A percentile compares a stretch with the other conserved stretches of the same genome.
Conservation (phyloP, 2,329 filamentous ascomycete genomes). For the Cladosporium cucumerinum region DNA sequence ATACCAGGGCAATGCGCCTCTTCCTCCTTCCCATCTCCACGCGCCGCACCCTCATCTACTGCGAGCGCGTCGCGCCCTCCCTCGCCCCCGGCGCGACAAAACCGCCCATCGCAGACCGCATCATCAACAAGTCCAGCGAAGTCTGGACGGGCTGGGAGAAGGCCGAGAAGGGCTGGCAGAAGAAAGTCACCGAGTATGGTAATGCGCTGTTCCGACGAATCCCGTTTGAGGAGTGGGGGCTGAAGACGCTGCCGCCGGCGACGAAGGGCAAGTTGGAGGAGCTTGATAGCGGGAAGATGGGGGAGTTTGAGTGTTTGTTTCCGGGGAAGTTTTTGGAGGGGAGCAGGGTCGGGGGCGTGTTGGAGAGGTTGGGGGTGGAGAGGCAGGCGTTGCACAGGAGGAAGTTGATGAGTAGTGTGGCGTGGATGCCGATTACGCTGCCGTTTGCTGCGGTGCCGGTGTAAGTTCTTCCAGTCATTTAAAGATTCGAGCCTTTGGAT, state of each 20-base stretch:
- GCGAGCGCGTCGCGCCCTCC: constrained; percentile 60
- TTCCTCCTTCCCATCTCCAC: constrained; percentile 93
- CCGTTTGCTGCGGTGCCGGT: constrained; percentile 82
- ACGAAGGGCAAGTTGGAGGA: constrained; percentile 63
- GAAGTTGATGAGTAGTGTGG: constrained; percentile 74
- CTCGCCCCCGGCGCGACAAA: constrained; percentile 43
- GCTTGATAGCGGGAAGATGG: constrained; percentile 57
- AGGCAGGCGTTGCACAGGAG: constrained; percentile 72
- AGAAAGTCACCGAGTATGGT: constrained; percentile 77
- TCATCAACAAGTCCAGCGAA: constrained; percentile 66
- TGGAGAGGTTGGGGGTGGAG: constrained; percentile 72
- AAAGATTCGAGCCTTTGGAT: no score
- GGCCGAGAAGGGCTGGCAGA: constrained; percentile 71
- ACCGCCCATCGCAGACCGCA: constrained; percentile 63
- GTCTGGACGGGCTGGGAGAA: constrained; percentile 88
- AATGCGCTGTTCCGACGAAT: constrained; percentile 83
- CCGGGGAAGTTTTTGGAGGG: constrained; percentile 66
- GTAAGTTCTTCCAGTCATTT: constrained; percentile 57
- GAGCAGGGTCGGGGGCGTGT: constrained; percentile 46
- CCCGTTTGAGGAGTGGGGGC: constrained; percentile 94
- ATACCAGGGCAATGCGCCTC: constrained; percentile 66
- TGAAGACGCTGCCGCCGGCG: constrained; percentile 88
- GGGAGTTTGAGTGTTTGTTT: constrained; percentile 55
- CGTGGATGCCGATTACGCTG: constrained; percentile 76
- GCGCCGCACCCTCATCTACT: constrained; percentile 86